Evolutionary conservation across 2,329 filamentous ascomycete species (phyloP).

Genomic region (Drechslerella stenobrocha): DNA sequence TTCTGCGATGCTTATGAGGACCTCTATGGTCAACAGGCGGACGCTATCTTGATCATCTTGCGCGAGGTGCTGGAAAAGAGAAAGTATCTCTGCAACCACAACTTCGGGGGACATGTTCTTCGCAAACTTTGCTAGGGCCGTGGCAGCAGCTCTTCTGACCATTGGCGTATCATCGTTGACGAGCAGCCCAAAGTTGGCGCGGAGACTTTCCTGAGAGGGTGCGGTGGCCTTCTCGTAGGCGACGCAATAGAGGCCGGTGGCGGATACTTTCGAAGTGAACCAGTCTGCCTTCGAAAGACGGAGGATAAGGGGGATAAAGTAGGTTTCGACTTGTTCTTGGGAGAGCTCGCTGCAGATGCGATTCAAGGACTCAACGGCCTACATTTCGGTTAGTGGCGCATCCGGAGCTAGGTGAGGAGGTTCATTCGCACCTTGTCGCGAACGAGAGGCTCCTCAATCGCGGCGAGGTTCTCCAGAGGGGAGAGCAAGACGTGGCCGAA

Average conservation of each 20-base stretch:
- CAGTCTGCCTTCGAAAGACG: slow-evolving; percentile 98
- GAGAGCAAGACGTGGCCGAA: slow-evolving; percentile 95
- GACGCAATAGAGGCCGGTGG: slow-evolving; percentile 88
- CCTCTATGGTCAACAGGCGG: slow-evolving; percentile 89
- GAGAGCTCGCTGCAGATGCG: slow-evolving; percentile 96
- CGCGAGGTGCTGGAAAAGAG: slow-evolving; percentile 94
- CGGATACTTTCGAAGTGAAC: slow-evolving; percentile 99
- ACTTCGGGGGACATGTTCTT: slow-evolving; percentile 91
- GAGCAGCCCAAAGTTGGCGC: slow-evolving; percentile 86
- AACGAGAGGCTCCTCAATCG: slow-evolving; percentile 96
- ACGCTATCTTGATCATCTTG: slow-evolving; percentile 98
- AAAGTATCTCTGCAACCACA: slow-evolving; percentile 98
- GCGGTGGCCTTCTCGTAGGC: slow-evolving; percentile 90
- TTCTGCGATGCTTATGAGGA: slow-evolving; percentile 93
- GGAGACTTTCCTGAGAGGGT: slow-evolving; percentile 84
- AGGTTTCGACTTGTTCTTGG: slow-evolving; percentile 89
- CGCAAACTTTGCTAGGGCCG: slow-evolving; percentile 94
- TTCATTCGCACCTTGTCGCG: slow-evolving; percentile 80
- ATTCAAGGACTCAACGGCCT: slow-evolving; percentile 99
- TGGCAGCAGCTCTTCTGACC: slow-evolving; percentile 95
- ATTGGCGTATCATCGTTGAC: slow-evolving; percentile 99
- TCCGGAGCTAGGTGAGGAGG: slow-evolving; percentile 10
- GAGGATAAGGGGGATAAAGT: slow-evolving; percentile 93
- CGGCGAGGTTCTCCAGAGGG: slow-evolving; percentile 94
- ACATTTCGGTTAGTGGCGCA: slow-evolving; percentile 26